Evolutionary conservation across 768 basidiomycete species (phyloP), one percentile per base, ranked within the genome.

Genomic region (Lentinula aciculospora): DNA sequence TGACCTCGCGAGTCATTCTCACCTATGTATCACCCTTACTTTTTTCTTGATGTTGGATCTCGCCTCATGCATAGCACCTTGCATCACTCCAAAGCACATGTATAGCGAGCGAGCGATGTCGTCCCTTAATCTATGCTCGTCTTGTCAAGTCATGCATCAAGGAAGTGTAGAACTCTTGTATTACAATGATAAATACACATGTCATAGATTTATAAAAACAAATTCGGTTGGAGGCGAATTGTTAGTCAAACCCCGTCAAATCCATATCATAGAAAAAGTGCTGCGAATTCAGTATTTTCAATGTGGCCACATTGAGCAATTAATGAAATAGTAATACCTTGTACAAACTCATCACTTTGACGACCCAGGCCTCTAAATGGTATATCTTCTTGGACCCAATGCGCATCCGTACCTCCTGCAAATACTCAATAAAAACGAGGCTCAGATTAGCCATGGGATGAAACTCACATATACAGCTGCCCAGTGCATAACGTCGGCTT

Each of bases 331-430:
- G 58, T 70, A 34, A 9, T 56, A 90, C 91, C 77, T 94, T 94
- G 64, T 92, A 88, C 58, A 94, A 61, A 65, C 83, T 89, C 96
- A 98, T 98, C 40, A 94, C 83, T 68, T 98, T 97, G 31, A 97
- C 90, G 3, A 95, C 92, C 89, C 93, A 98, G 17, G 96, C 95
- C 66, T 99, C 96, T 42, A 99, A 81, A 67, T 99, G 96, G 71
- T 88, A 98, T 53, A 99, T 98, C 72, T 98, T 89, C 70, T 92
- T 92, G 67, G 27, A 81, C 4, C 96, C 96, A 56, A 86, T 77
- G n/a, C 93, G 84, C 91, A 98, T 92, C n/a, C 97, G 87, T 36
- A 90, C 81, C 74, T 99, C 95, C 93, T 97, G 63, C 27, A 61
- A 32, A 3, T 23, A 50, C 49, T n/a, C 25, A 7, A 57, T 8